Base-by-base conservation (phyloP, 2,329 filamentous ascomycete genomes). In the Sclerotinia trifoliorum region DNA sequence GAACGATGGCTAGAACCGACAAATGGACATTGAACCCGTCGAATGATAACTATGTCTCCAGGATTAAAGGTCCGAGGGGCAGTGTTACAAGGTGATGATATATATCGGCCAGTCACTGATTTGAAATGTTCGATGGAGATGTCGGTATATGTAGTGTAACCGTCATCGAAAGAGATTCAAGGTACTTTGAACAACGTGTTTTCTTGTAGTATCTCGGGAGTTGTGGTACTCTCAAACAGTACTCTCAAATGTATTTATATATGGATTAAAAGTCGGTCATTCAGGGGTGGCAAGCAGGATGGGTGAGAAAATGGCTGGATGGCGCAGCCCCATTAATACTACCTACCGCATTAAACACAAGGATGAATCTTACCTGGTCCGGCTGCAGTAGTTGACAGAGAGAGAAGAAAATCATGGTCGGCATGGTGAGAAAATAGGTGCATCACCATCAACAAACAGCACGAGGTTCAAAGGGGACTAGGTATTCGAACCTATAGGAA, bases 111-210 rank as follows among this genome's bases (percentile, higher is more conserved):
- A 19, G 44, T 35, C 44, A 49, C n/a, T 19, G 17, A 61, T 60
- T 48, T 17, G 42, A n/a, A 48, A 32, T 48, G 5, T 13, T 60
- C 10, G 6, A 29, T 26, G 44, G 44, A 24, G 44, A 49, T 49
- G 44, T 61, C 32, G 58, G 44, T 24, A 8, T 24, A 35, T 61
- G 58, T 35, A 19, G 58, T 61, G 58, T 51, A 49, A 62, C 58
- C 35, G 19, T 39, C 29, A 51, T 24, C 4, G 24, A 15, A 26
- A 62, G 58, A 49, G 49, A 19, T 49, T 3, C 1, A 32, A 61
- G 44, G 26, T 39, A 62, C 57, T 35, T 7, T 35, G n/a, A 48
- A 42, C 24, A 29, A 61, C 42, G 57, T n/a, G 19, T 61, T 61
- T 54, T 61, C 42, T 32, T 49, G 58, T n/a, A 5, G 19, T 32